Evolutionary conservation across 768 basidiomycete genomes (phyloP).

Genomic region (Lentinula lateritia): DNA sequence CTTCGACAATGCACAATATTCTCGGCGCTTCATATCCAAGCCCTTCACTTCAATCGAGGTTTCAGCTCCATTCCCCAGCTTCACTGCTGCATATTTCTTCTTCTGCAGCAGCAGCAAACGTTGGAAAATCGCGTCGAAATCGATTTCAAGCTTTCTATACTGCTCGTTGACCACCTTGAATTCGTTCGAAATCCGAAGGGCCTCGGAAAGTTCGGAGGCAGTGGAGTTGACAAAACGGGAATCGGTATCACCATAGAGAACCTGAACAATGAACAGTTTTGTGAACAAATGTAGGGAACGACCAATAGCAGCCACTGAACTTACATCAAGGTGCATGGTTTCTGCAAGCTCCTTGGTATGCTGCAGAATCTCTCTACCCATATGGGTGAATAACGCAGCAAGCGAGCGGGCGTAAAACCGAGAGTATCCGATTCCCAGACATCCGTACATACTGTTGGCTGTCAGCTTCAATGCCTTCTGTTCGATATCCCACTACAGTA

Average conservation of each 20-base stretch:
- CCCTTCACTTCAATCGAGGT: constrained; percentile 91
- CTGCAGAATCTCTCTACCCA: constrained; percentile 95
- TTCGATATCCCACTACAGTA: constrained; percentile 84
- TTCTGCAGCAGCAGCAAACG: constrained; percentile 91
- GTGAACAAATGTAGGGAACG: neutral
- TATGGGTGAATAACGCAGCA: constrained; percentile 96
- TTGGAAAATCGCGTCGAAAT: constrained; percentile 91
- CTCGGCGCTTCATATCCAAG: constrained; percentile 97
- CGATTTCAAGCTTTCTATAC: constrained; percentile 94
- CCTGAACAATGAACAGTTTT: constrained; percentile 45
- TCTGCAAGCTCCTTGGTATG: constrained; percentile 92
- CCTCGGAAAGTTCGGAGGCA: constrained; percentile 81
- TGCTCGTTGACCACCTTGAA: constrained; percentile 97
- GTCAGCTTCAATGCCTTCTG: constrained; percentile 96
- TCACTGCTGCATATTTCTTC: constrained; percentile 98
- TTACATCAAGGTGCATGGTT: constrained; percentile 80
- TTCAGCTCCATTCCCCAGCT: constrained; percentile 77
- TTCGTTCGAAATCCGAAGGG: constrained; percentile 83
- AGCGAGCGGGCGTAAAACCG: constrained; percentile 94
- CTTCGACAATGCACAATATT: constrained; percentile 85
- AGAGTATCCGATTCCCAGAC: constrained; percentile 84
- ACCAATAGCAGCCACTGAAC: constrained; percentile 16
- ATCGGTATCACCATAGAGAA: constrained; percentile 98
- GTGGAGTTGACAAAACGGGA: constrained; percentile 98
- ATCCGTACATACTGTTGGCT: constrained; percentile 99